A percentile compares a stretch with the other conserved stretches of the same genome.
phyloP scores from a whole-genome alignment of 345 rosid genomes.

The Eucalyptus tenuipes region DNA sequence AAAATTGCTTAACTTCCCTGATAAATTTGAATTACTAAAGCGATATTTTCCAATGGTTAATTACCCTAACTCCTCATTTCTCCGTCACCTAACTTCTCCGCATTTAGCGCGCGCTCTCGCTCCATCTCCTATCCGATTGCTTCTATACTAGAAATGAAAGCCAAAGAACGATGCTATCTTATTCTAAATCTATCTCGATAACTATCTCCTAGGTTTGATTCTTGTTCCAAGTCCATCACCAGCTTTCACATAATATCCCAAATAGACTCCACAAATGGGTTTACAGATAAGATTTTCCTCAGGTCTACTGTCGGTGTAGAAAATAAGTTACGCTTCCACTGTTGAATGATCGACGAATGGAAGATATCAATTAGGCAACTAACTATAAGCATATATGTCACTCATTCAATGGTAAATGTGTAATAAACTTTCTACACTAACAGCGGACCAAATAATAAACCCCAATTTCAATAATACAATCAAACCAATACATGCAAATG shows the following conservation, averaged over 20 bases:
- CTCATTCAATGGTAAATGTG: not conserved
- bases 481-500: not conserved
- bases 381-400: not conserved
- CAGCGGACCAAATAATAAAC: not conserved
- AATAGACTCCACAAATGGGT: not conserved
- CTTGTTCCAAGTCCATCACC: not conserved
- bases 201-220: too few relatives aligned
- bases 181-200: too few relatives aligned
- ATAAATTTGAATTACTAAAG: not conserved
- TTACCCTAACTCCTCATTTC: not conserved
- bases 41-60: not conserved
- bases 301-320: accelerated
- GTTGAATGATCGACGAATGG: not conserved
- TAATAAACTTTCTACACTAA: not conserved
- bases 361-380: not conserved
- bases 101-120: accelerated
- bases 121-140: not conserved
- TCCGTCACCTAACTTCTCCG: not conserved
- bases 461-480: not conserved
- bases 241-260: not conserved
- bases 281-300: not conserved
- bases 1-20: not conserved
- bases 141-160: not conserved
- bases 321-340: not conserved
- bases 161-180: not conserved